Evolutionary conservation across 2,329 filamentous ascomycete genomes (phyloP), one percentile per base, ranked within the genome.

Genomic region (Lojkania enalia): DNA sequence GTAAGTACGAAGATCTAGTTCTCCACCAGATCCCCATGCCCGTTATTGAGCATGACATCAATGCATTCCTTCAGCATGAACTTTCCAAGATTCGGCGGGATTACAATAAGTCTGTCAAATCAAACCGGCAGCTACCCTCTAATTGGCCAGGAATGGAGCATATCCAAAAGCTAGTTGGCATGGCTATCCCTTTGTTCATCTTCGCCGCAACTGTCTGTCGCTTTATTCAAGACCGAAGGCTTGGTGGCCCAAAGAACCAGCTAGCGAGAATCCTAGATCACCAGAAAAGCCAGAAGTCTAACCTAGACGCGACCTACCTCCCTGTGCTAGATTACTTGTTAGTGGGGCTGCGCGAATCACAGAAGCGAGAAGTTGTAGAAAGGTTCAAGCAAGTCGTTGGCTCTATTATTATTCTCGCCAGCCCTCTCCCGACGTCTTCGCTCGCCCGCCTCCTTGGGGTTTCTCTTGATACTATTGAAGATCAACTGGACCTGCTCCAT

Each of bases 171-270:
- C 41, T 71, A 6, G 52, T 61, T 20, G 15, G 56, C 11, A 65
- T 49, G 35, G 47, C 68, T 7, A 45, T 54, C 36, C 58, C 63
- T 6, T 52, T 71, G 18, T 72, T 71, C 43, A 71, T 72, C 32
- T 68, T 55, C 42, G 64, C 69, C 2, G 51, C 57, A 7, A 65
- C 58, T 9, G 52, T 44, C 4, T 63, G 49, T 50, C 53, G 55
- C 12, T 64, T 53, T 25, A 50, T 66, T 33, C 21, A 19, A 4
- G 44, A 49, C n/a, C 33, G 33, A 16, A 30, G 15, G 11, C 35
- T n/a, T n/a, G n/a, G n/a, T n/a, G n/a, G n/a, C n/a, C n/a, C n/a
- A n/a, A n/a, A n/a, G n/a, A n/a, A n/a, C n/a, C n/a, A n/a, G n/a
- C n/a, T n/a, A n/a, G n/a, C n/a, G n/a, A n/a, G n/a, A n/a, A n/a